Base-by-base conservation (phyloP, 129 eudicot species). In the Flaveria bidentis region DNA sequence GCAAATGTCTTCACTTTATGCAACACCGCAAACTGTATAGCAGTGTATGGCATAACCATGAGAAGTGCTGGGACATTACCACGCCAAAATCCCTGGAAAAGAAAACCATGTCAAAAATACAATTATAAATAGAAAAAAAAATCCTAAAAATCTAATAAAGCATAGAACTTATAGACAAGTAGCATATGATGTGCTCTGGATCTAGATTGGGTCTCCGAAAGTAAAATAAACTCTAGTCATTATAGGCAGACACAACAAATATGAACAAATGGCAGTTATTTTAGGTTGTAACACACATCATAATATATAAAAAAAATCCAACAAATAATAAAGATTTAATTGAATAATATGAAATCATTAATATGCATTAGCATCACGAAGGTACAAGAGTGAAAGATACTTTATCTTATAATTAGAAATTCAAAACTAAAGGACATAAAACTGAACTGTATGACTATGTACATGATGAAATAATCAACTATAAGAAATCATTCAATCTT, bases 21-120 rank as follows among this genome's bases (percentile, higher is more conserved):
- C 86, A 90, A 65, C 45, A 93, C 97, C 72, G 88, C 81, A 63
- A 93, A 93, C 36, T 93, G 98, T 82, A 93, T 93, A 47, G 97
- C 89, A 14, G 98, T 88, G 82, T 93, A 93, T 62, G 98, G 97
- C 98, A 93, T 90, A 76, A 93, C 98, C 98, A 93, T 93, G 76
- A 93, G 90, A 11, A 93, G 87, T 13, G 98, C 97, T 46, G 97
- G 98, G 68, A 93, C 98, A 77, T 93, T 93, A 41, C 97, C 98
- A 76, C 97, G 91, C 98, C 98, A 93, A 84, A 93, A 93, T 2
- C 98, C 98, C 98, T 93, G 86, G 15, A 66, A 76, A 17, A 50
- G 50, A 15, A 6, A 55, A 74, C 9, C 46, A 61, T 49, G 61
- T 44, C n/a, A 73, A 16, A 50, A 6, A 52, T 20, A 77, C 56